phyloP scores from a whole-genome alignment of 2,329 filamentous ascomycete genomes.

The Drechmeria coniospora region DNA sequence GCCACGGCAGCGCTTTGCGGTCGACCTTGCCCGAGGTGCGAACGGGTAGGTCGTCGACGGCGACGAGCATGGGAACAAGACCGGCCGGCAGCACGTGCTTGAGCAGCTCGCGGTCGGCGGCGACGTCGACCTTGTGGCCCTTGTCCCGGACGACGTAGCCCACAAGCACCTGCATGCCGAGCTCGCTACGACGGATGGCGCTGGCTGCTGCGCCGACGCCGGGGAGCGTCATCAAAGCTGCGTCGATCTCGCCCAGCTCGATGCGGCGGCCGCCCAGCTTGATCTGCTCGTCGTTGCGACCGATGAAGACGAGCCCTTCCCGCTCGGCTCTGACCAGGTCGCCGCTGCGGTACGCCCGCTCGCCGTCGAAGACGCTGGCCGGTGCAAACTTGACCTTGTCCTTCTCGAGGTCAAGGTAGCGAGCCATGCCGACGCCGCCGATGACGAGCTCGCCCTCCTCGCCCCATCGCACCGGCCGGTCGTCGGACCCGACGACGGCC shows the following conservation, averaged over 20 bases:
- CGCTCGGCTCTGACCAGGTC: conserved; percentile 10
- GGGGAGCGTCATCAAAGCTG: conserved; percentile 7
- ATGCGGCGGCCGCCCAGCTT: conserved; percentile 14
- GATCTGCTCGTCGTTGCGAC: conserved; percentile 14
- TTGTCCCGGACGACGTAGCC: conserved; percentile 8
- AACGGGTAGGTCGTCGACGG: conserved; percentile 6
- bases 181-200: conserved; percentile 7
- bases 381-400: conserved; percentile 8
- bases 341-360: conserved; percentile 11
- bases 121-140: neutral
- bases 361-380: conserved; percentile 6
- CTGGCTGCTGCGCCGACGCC: conserved; percentile 8
- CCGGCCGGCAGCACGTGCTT: conserved; percentile 6
- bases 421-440: conserved; percentile 9
- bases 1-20: conserved; percentile 8
- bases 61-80: conserved; percentile 8
- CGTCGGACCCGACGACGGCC: conserved; percentile 20
- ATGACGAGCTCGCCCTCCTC: conserved; percentile 10
- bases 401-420: conserved; percentile 8
- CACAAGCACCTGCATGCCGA: conserved; percentile 9
- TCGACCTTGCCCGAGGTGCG: conserved; percentile 10
- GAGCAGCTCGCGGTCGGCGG: conserved; percentile 3
- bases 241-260: conserved; percentile 13
- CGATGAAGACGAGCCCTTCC: conserved; percentile 9
- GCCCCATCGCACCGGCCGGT: conserved; percentile 24